Base-by-base conservation (phyloP, 345 rosid genomes). In the Citrus trifoliata region DNA sequence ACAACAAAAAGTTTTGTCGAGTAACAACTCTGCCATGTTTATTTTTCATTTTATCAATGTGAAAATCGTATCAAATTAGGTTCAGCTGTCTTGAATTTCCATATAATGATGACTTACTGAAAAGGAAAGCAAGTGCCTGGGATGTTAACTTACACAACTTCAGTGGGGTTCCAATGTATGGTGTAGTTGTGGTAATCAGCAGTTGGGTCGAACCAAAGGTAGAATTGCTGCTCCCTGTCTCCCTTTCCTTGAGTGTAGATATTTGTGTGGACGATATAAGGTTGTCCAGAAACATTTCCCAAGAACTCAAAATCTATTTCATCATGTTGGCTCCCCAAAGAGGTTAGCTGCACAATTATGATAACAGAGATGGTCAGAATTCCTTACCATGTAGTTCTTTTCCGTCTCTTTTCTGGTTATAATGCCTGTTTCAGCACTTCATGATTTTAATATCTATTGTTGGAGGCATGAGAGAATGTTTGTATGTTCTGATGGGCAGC, bases 111-210 rank as follows among this genome's bases (percentile, higher is more conserved):
- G 53, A 10, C 73, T 28, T 42, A 62, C 22, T 7, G 53, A 21
- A 80, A 66, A 7, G 25, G 64, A 74, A 24, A 58, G 58, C 10
- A 33, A 24, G 40, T 25, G 42, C 6, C 6, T 22, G 33, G 55
- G 25, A 21, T 10, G 48, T 56, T 35, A 58, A 84, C 91, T 92
- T 87, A 89, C 92, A 89, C 91, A 73, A 87, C 78, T 84, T 51
- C 82, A 3, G 90, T 77, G 68, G 92, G 96, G 35, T 90, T 91
- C 95, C 95, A 87, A 14, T 88, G 92, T 51, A 94, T 89, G 61
- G 97, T 94, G 81, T 93, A 90, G 86, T 93, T 92, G 84, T 94
- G 95, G 83, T 78, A 94, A 84, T 89, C 89, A 60, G 81, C 86
- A 59, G 91, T 85, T 3, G 91, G 93, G 72, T 89, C 87, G 48